Conservation (phyloP, 495 filamentous ascomycete species). For the Chaetomium cochliodes region DNA sequence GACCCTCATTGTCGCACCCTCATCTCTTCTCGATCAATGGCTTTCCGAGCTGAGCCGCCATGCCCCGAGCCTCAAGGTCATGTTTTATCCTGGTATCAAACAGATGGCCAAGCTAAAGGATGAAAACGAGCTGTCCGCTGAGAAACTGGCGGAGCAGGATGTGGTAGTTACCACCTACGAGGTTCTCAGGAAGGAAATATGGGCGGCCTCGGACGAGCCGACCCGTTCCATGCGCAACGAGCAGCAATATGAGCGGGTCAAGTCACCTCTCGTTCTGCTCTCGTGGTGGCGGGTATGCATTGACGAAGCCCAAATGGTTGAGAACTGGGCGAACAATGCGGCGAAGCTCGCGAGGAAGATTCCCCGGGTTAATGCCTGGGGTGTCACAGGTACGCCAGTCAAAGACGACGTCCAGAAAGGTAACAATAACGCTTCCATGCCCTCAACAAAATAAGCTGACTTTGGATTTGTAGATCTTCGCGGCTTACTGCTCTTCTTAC, state of each 20-base stretch:
- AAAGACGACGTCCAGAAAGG: conserved; percentile 65
- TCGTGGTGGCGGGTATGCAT: conserved; percentile 92
- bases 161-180: conserved; percentile 86
- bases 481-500: conserved; percentile 77
- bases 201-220: conserved; percentile 66
- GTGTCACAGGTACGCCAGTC: conserved; percentile 87
- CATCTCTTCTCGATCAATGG: conserved; percentile 83
- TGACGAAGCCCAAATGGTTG: conserved; percentile 95
- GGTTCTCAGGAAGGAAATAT: conserved; percentile 72
- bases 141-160: conserved; percentile 59
- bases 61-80: conserved; percentile 42
- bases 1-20: conserved; percentile 85
- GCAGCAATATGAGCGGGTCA: conserved; percentile 63
- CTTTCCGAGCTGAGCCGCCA: conserved; percentile 71
- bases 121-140: conserved; percentile 44
- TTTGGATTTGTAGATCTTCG: conserved; percentile 48
- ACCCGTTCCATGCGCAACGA: conserved; percentile 63
- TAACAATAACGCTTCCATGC: neutral
- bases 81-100: conserved; percentile 51
- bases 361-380: conserved; percentile 85
- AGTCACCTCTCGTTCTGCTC: conserved; percentile 73
- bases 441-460: neutral
- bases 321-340: conserved; percentile 79
- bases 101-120: conserved; percentile 32
- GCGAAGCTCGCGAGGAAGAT: conserved; percentile 76